Evolutionary conservation across 331 rosid species (phyloP).

Genomic region (Acacia pycnantha): DNA sequence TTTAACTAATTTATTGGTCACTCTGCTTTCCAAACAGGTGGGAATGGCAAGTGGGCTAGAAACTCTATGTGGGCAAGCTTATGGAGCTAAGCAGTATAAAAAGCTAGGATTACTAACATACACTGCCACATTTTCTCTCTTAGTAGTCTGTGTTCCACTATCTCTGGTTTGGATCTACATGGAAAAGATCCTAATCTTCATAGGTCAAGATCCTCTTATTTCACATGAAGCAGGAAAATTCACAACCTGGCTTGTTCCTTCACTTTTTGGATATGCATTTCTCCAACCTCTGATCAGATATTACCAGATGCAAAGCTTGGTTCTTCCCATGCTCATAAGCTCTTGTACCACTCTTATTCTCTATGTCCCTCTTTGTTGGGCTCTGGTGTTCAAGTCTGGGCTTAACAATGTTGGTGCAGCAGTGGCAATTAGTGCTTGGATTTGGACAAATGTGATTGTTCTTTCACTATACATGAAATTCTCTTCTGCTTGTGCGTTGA

Average conservation of each 20-base stretch:
- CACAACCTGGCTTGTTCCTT: constrained; percentile 56
- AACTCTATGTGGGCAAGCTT: constrained; percentile 73
- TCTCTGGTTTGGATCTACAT: constrained; percentile 54
- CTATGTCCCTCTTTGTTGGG: constrained; percentile 64
- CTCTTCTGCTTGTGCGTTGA: background rate
- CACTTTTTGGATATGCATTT: constrained; percentile 59
- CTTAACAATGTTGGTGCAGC: constrained; percentile 46
- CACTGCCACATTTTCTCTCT: constrained; percentile 55
- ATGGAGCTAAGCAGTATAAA: constrained; percentile 62
- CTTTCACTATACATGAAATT: constrained; percentile 2
- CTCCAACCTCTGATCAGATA: constrained; percentile 57
- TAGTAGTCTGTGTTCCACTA: constrained; percentile 50
- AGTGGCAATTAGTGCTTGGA: background rate
- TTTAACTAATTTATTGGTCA: background rate
- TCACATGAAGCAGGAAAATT: constrained; percentile 63
- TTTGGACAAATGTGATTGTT: background rate
- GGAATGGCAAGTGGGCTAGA: constrained; percentile 77
- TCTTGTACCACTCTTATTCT: constrained; percentile 38
- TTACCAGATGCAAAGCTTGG: constrained; percentile 61
- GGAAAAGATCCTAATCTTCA: constrained; percentile 42
- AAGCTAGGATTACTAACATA: constrained; percentile 50
- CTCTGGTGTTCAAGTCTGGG: constrained; percentile 57
- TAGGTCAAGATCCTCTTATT: constrained; percentile 68
- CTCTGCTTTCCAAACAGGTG: constrained; percentile 38
- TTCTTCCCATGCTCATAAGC: constrained; percentile 52